These are phyloP conservation scores for Xeromyces bisporus DNA, from an alignment of 495 filamentous ascomycete species.

Conservation along the genomic window DNA sequence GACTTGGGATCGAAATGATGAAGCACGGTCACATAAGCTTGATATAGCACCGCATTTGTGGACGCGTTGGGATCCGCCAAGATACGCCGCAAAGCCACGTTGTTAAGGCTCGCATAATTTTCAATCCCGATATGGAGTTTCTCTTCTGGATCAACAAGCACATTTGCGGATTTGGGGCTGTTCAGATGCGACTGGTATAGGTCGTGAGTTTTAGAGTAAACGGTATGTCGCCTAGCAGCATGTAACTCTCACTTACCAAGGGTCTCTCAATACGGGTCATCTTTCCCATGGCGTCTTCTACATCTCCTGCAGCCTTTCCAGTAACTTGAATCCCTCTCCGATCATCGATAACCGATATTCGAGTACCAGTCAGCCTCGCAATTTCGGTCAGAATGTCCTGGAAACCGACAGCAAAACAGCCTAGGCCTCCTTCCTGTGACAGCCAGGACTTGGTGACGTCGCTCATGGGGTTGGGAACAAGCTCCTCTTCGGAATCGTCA, in stretches of 20 bases:
- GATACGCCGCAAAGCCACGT: slow-evolving; percentile 6
- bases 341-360: slow-evolving; percentile 8
- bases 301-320: slow-evolving; percentile 26
- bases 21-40: slow-evolving; percentile 9
- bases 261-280: slow-evolving; percentile 48
- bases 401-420: slow-evolving; percentile 6
- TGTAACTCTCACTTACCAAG: slow-evolving; percentile 11
- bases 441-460: slow-evolving; percentile 8
- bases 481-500: slow-evolving; percentile 3
- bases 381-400: slow-evolving; percentile 5
- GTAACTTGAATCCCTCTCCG: slow-evolving; percentile 8
- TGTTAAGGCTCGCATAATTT: slow-evolving; percentile 6
- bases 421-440: slow-evolving; percentile 5
- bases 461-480: slow-evolving; percentile 2
- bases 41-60: slow-evolving; percentile 1
- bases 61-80: slow-evolving; percentile 5
- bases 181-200: slow-evolving; percentile 3
- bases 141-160: slow-evolving; percentile 1
- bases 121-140: slow-evolving; percentile 2
- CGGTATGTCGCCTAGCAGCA: too few species aligned
- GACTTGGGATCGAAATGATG: slow-evolving; percentile 5
- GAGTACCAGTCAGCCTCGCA: slow-evolving; percentile 8
- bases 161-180: slow-evolving; percentile 3
- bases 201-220: too few species aligned
- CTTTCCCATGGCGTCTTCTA: slow-evolving; percentile 50